Conservation (phyloP, 495 filamentous ascomycete species). For the Xylaria grammica region DNA sequence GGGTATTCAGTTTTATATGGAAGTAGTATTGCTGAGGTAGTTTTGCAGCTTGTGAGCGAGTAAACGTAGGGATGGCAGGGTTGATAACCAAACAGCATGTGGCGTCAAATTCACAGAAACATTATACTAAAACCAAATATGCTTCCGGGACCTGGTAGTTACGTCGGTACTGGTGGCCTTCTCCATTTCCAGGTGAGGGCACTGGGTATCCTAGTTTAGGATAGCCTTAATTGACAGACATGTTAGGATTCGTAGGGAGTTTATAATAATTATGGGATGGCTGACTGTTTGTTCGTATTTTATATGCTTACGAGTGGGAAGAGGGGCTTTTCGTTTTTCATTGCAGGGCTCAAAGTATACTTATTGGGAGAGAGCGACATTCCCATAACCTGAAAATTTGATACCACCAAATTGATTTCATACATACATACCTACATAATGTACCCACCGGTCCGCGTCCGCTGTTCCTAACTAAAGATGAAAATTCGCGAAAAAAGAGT, state of each 20-base stretch:
- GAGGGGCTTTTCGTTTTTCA: too few relatives aligned
- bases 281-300: too few relatives aligned
- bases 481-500: too few relatives aligned
- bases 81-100: background rate
- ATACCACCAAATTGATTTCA: background rate
- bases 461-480: background rate
- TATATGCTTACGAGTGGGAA: too few relatives aligned
- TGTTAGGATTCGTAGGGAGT: too few relatives aligned
- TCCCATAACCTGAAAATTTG: conserved; percentile 7
- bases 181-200: too few relatives aligned
- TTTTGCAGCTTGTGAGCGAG: background rate
- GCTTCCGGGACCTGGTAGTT: background rate
- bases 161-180: background rate
- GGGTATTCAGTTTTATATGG: background rate
- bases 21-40: too few relatives aligned
- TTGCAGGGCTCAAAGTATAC: too few relatives aligned
- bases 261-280: too few relatives aligned
- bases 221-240: too few relatives aligned
- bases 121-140: background rate
- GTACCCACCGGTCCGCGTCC: background rate
- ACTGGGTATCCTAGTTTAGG: too few relatives aligned
- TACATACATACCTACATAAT: background rate
- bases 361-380: too few relatives aligned
- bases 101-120: background rate
- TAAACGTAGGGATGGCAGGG: background rate